phyloP scores from a whole-genome alignment of 1,284 basidiomycete species.

The Spongiforma sp. region DNA sequence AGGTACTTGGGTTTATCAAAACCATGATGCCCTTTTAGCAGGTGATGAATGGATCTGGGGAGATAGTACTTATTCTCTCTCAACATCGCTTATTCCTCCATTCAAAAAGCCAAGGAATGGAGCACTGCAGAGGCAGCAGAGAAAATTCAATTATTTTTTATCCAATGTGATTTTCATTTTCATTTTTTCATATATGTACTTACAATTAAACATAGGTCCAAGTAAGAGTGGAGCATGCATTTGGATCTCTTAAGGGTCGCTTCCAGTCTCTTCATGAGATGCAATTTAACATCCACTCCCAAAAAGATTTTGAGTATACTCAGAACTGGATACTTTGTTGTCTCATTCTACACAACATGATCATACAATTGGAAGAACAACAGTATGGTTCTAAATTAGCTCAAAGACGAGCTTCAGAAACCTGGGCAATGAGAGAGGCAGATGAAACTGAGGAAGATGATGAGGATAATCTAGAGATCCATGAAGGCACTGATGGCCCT shows the following conservation, averaged over 20 bases:
- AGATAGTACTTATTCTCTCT: neutral
- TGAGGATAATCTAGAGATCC: neutral
- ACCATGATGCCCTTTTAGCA: too few species aligned
- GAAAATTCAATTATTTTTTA: neutral
- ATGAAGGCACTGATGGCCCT: too few species aligned
- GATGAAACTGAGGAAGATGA: neutral
- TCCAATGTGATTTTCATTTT: neutral
- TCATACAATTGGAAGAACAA: neutral
- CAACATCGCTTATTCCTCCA: neutral
- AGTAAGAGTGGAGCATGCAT: neutral
- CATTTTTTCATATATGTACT: neutral
- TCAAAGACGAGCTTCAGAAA: neutral
- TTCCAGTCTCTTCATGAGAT: neutral
- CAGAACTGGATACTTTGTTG: neutral
- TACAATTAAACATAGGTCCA: neutral
- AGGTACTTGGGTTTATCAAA: too few species aligned
- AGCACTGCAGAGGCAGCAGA: neutral
- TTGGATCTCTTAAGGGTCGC: too few species aligned
- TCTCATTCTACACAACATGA: neutral
- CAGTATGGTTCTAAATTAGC: neutral
- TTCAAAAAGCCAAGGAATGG: neutral
- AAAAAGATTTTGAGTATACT: neutral
- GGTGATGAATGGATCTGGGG: neutral
- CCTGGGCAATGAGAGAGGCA: neutral
- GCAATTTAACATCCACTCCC: neutral